phyloP scores from a whole-genome alignment of 176 grass and related monocot species.

The Luzula sylvatica region DNA sequence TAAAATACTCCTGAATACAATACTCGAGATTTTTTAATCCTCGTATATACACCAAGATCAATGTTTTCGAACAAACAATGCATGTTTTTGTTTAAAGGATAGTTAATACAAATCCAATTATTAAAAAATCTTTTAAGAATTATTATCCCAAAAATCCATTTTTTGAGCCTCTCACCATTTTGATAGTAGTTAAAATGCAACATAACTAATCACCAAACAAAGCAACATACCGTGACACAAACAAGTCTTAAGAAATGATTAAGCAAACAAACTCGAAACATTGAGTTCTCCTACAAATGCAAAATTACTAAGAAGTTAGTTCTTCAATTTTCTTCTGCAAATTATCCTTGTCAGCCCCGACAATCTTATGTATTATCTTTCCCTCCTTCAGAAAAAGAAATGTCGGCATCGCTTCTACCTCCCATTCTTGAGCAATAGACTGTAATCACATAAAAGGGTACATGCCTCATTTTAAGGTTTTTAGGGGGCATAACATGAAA shows the following conservation, averaged over 20 bases:
- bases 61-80: too few relatives aligned
- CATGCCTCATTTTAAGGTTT: not conserved
- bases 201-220: constrained; percentile 24
- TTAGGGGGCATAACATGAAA: not conserved
- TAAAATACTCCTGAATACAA: too few relatives aligned
- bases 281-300: not conserved
- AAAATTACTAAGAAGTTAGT: constrained; percentile 30
- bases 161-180: too few relatives aligned
- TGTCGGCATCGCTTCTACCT: constrained; percentile 46
- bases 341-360: constrained; percentile 32
- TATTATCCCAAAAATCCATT: too few relatives aligned
- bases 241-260: not conserved
- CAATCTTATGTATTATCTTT: constrained; percentile 40
- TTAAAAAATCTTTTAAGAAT: too few relatives aligned
- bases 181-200: too few relatives aligned
- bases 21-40: too few relatives aligned
- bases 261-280: constrained; percentile 3
- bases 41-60: too few relatives aligned
- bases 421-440: constrained; percentile 46
- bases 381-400: constrained; percentile 62
- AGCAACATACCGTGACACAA: constrained; percentile 1
- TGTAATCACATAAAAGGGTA: constrained; percentile 4
- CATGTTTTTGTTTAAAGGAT: too few relatives aligned
- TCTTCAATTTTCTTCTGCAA: constrained; percentile 27
- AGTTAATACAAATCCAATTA: too few relatives aligned